A percentile compares a stretch with the other conserved stretches of the same genome.
Evolutionary conservation across 2,329 filamentous ascomycete species (phyloP).

Genomic region (Xylaria hypoxylon): DNA sequence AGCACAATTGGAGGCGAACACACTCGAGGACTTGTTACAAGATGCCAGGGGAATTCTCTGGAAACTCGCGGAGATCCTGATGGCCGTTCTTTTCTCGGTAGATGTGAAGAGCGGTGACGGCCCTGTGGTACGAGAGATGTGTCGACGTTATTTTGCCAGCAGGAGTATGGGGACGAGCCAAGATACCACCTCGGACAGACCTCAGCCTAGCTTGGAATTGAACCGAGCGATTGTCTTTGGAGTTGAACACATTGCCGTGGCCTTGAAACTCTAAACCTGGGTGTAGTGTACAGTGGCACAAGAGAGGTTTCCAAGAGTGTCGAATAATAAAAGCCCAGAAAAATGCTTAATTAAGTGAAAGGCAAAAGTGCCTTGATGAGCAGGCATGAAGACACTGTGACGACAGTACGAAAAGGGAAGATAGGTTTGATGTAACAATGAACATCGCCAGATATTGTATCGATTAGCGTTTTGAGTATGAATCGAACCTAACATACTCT

Average conservation of each 20-base stretch:
- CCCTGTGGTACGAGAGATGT: slow-evolving; percentile 54
- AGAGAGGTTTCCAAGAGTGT: background rate
- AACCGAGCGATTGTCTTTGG: slow-evolving; percentile 36
- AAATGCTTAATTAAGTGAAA: background rate
- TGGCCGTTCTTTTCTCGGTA: slow-evolving; percentile 57
- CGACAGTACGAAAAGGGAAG: background rate
- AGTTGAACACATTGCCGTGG: background rate
- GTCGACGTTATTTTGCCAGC: slow-evolving; percentile 54
- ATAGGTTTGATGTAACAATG: background rate
- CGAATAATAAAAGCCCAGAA: background rate
- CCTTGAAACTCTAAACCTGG: slow-evolving; percentile 15
- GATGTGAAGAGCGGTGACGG: slow-evolving; percentile 56
- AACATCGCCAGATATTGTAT: background rate
- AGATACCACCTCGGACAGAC: background rate
- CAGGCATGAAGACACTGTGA: background rate
- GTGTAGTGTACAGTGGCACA: background rate
- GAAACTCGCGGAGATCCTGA: slow-evolving; percentile 57
- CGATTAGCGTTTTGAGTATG: slow-evolving; percentile 9
- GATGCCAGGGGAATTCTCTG: slow-evolving; percentile 61
- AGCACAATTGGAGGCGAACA: slow-evolving; percentile 51
- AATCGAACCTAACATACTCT: slow-evolving; percentile 14
- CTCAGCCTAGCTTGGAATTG: slow-evolving; percentile 26
- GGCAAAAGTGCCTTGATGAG: too few relatives aligned
- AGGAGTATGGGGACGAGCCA: slow-evolving; percentile 41
- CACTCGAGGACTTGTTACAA: slow-evolving; percentile 56